Base-by-base conservation (phyloP, 805 yeast species). In the Metahyphopichia silvanorum region DNA sequence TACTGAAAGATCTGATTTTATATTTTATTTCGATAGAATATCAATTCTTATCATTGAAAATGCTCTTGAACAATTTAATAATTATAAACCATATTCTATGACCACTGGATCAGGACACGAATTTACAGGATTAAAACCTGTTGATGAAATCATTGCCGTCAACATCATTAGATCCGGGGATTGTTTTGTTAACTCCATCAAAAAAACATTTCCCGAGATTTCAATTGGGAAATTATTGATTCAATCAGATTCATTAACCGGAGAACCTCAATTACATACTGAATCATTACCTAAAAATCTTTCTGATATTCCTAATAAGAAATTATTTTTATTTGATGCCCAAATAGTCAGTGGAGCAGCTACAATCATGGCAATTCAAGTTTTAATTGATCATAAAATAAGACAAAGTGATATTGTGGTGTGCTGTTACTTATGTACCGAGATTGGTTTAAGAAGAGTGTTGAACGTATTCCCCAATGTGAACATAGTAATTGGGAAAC, bases 281-380 rank as follows among this genome's bases (percentile, higher is more conserved):
- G 82, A 83, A 42, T 73, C 77, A 16, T 58, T 91, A 23, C 96
- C 97, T 0, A 38, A 43, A 18, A 31, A 40, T 11, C 14, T 47
- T 0, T 47, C 48, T 7, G 39, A 33, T 4, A 37, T 36, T 1
- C 24, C 31, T 1, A 39, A 49, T 25, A 55, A 63, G 21, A 76
- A 73, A 39, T 77, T 86, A 1, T 58, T 91, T 6, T 58, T 91
- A 30, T 76, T 86, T 49, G 97, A 91, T 51, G 86, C 95, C 0
- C 96, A 91, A 53, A 69, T 87, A 30, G 81, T 86, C 20, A 80
- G 95, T 19, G 98, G 98, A 2, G 95, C 96, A 0, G 95, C 95
- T 0, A 81, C 89, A 2, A 83, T 87, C 26, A 93, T 91, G 98
- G 95, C 97, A 0, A 76, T 86, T 27, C 93, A 87, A 47, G 88